phyloP scores from a whole-genome alignment of 2,329 filamentous ascomycete species.

The Dryadomyces quercus-mongolicae region DNA sequence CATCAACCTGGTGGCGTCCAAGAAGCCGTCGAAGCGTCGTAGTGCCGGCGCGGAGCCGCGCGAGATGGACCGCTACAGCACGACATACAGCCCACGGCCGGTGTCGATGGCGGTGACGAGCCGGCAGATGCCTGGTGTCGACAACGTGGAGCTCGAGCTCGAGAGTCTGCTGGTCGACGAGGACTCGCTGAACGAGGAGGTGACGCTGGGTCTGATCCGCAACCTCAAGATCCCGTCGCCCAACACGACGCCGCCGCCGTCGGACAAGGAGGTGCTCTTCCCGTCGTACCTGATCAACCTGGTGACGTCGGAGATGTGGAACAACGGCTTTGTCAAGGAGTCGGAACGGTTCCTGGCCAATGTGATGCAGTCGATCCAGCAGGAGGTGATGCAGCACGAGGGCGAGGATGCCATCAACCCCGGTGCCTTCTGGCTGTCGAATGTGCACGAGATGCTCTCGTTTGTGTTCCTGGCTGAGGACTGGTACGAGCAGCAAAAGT shows the following conservation, averaged over 20 bases:
- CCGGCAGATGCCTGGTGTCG: slow-evolving; percentile 58
- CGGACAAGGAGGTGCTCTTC: slow-evolving; percentile 97
- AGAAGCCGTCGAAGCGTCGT: slow-evolving; percentile 81
- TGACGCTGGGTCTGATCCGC: slow-evolving; percentile 88
- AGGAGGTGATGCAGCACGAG: slow-evolving; percentile 98
- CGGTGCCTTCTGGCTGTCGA: slow-evolving; percentile 96
- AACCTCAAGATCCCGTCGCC: slow-evolving; percentile 94
- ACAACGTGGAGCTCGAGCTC: slow-evolving; percentile 90
- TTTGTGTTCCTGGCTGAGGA: slow-evolving; percentile 98
- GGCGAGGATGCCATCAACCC: slow-evolving; percentile 95
- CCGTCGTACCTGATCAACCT: slow-evolving; percentile 98
- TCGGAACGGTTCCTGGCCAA: slow-evolving; percentile 97
- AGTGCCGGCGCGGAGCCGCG: slow-evolving; percentile 81
- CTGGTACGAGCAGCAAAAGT: slow-evolving; percentile 99
- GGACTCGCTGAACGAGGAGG: slow-evolving; percentile 91
- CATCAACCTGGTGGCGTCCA: slow-evolving; percentile 92
- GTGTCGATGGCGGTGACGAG: slow-evolving; percentile 85
- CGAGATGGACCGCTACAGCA: slow-evolving; percentile 81
- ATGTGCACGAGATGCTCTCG: slow-evolving; percentile 98
- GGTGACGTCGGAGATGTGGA: slow-evolving; percentile 99
- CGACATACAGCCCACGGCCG: slow-evolving; percentile 83
- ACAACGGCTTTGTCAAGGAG: slow-evolving; percentile 99
- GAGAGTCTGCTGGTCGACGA: slow-evolving; percentile 91
- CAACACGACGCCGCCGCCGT: slow-evolving; percentile 74
- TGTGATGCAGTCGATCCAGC: slow-evolving; percentile 98